phyloP scores from a whole-genome alignment of 1,284 basidiomycete genomes.

The Psilocybe mexicana region DNA sequence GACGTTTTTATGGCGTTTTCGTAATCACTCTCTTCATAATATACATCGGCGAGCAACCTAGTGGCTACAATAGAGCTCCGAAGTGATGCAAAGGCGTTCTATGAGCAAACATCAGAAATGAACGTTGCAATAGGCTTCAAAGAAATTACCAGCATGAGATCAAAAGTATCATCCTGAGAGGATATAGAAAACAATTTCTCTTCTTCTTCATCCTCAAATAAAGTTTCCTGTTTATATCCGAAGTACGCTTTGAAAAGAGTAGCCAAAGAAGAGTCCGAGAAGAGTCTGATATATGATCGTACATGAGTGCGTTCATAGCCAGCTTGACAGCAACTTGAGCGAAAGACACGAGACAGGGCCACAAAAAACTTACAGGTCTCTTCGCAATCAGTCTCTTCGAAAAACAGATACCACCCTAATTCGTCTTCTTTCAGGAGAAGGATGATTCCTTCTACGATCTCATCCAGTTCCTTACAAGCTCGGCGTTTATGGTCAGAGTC shows the following conservation, averaged over 20 bases:
- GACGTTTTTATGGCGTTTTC: slow-evolving; percentile 71
- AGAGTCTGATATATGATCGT: slow-evolving; percentile 66
- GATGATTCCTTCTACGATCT: slow-evolving; percentile 71
- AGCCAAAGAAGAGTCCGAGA: slow-evolving; percentile 62
- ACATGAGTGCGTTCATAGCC: slow-evolving; percentile 67
- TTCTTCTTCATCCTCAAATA: slow-evolving; percentile 45
- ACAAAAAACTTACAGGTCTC: slow-evolving; percentile 55
- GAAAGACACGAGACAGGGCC: slow-evolving; percentile 8
- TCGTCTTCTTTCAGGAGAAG: slow-evolving; percentile 76
- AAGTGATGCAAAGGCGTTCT: slow-evolving; percentile 63
- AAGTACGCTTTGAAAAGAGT: slow-evolving; percentile 72
- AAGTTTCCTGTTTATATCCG: slow-evolving; percentile 53
- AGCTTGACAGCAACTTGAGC: slow-evolving; percentile 39
- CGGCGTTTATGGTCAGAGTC: slow-evolving; percentile 48
- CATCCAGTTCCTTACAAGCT: slow-evolving; percentile 63
- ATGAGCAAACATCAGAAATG: neutral
- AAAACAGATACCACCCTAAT: slow-evolving; percentile 74
- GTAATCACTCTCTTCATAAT: slow-evolving; percentile 77
- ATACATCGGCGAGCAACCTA: slow-evolving; percentile 73
- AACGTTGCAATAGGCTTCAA: neutral
- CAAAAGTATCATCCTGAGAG: slow-evolving; percentile 41
- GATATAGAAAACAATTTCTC: slow-evolving; percentile 27
- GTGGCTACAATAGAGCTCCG: slow-evolving; percentile 71
- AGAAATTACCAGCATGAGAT: slow-evolving; percentile 50
- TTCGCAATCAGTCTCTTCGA: slow-evolving; percentile 79